phyloP scores from a whole-genome alignment of 2,329 filamentous ascomycete species.

The Talaromyces sp. region DNA sequence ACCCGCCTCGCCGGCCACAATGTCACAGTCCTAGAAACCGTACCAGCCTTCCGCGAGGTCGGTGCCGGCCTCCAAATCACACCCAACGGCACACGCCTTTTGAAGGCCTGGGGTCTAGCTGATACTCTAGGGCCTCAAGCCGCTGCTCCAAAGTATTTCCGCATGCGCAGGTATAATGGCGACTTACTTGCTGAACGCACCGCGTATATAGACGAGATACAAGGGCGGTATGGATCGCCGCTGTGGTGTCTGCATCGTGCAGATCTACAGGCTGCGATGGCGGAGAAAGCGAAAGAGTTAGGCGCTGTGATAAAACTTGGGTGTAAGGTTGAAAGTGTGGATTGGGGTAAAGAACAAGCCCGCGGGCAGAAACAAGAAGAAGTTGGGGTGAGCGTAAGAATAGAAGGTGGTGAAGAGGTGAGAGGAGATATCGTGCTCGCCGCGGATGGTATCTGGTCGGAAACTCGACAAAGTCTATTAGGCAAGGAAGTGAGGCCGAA shows the following conservation, averaged over 20 bases:
- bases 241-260: not conserved
- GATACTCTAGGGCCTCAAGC: not conserved
- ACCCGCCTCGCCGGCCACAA: not conserved
- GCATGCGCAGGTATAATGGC: not conserved
- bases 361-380: not conserved
- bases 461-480: not conserved
- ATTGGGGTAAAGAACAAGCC: not conserved
- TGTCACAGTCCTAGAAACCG: not conserved
- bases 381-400: not conserved
- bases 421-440: not conserved
- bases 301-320: not conserved
- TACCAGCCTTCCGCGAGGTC: not conserved
- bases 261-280: not conserved
- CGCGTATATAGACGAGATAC: not conserved
- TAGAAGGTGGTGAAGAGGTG: not conserved
- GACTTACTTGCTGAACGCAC: not conserved
- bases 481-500: not conserved
- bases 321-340: not conserved
- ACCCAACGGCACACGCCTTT: not conserved
- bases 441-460: not conserved
- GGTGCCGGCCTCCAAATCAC: not conserved
- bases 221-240: not conserved
- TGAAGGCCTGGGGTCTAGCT: not conserved
- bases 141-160: not conserved
- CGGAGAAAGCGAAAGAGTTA: not conserved